Percentiles rank a stretch among this genome's conserved stretches.
phyloP scores from a whole-genome alignment of 2,329 filamentous ascomycete species.

The Hirsutella minnesotensis region DNA sequence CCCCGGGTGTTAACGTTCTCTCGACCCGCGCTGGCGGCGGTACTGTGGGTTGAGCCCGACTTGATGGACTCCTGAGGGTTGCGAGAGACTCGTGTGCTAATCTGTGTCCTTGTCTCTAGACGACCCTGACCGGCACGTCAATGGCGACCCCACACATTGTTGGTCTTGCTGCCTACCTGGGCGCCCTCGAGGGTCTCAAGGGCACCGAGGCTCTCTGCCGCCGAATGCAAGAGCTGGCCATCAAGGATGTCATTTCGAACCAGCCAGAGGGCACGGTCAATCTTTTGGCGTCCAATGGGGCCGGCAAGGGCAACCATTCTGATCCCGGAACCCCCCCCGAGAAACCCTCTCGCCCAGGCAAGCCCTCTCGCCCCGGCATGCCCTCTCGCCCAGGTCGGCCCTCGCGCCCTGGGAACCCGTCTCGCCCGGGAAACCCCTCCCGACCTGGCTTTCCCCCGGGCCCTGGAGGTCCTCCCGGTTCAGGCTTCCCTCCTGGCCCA shows the following conservation, averaged over 20 bases:
- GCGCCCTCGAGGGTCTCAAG: slow-evolving; percentile 7
- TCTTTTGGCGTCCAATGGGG: slow-evolving; percentile 40
- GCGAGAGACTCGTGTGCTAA: background rate
- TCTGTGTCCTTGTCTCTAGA: slow-evolving; percentile 2
- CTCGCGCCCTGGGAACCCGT: too few relatives aligned
- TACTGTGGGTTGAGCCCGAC: slow-evolving; percentile 15
- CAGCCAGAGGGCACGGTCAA: slow-evolving; percentile 32
- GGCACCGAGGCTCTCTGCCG: slow-evolving; percentile 32
- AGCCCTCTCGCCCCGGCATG: too few relatives aligned
- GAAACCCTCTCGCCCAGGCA: too few relatives aligned
- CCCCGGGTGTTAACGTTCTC: slow-evolving; percentile 28
- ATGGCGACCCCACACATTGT: slow-evolving; percentile 34
- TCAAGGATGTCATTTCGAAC: slow-evolving; percentile 25
- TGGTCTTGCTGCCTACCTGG: slow-evolving; percentile 19
- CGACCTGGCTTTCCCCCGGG: too few relatives aligned
- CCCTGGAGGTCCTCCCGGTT: too few relatives aligned
- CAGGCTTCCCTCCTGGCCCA: too few relatives aligned
- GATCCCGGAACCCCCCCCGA: too few relatives aligned
- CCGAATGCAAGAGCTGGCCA: slow-evolving; percentile 30
- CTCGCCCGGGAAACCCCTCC: too few relatives aligned
- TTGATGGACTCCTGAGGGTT: slow-evolving; percentile 2
- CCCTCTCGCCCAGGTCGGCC: too few relatives aligned
- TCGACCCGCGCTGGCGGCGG: slow-evolving; percentile 29
- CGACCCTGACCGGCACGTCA: slow-evolving; percentile 31
- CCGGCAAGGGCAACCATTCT: background rate